These are phyloP conservation scores for Austroboletus novae-zelandiae DNA, from an alignment of 1,284 basidiomycete genomes.

Conservation along the genomic window DNA sequence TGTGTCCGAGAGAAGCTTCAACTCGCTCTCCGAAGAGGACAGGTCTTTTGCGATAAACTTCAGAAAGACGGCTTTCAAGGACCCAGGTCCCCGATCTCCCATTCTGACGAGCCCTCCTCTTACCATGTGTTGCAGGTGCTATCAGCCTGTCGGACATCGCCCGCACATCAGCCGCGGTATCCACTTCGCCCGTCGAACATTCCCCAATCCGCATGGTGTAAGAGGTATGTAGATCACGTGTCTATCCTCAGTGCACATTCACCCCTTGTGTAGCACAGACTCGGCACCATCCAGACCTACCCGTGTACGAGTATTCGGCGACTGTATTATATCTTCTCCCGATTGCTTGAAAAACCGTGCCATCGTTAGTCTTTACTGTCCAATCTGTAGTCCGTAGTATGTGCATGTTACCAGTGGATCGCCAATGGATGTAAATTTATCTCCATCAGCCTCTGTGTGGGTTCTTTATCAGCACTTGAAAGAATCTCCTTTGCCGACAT, in stretches of 20 bases:
- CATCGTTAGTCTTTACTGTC: no score
- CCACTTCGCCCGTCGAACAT: slow-evolving; percentile 54
- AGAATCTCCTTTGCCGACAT: no score
- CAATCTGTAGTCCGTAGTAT: no score
- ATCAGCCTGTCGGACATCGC: slow-evolving; percentile 78
- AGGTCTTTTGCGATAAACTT: slow-evolving; percentile 59
- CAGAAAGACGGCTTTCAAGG: slow-evolving; percentile 67
- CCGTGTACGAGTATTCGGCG: no score
- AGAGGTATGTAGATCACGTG: slow-evolving; percentile 31
- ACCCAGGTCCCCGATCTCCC: slow-evolving; percentile 41
- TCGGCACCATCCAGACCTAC: no score
- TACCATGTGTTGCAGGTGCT: slow-evolving; percentile 32
- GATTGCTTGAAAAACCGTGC: no score
- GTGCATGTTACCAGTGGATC: no score
- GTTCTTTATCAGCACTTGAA: no score
- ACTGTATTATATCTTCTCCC: no score
- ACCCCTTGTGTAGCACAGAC: background rate
- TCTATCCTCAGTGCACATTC: background rate
- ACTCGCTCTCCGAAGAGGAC: slow-evolving; percentile 61
- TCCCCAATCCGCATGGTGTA: slow-evolving; percentile 38
- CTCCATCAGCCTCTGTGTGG: no score
- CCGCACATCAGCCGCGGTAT: slow-evolving; percentile 74
- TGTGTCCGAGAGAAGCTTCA: slow-evolving; percentile 22
- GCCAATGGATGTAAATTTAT: no score
- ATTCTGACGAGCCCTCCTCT: slow-evolving; percentile 3